These are phyloP conservation scores for Mycena alexandri DNA, from an alignment of 768 basidiomycete species.

Conservation along the genomic window DNA sequence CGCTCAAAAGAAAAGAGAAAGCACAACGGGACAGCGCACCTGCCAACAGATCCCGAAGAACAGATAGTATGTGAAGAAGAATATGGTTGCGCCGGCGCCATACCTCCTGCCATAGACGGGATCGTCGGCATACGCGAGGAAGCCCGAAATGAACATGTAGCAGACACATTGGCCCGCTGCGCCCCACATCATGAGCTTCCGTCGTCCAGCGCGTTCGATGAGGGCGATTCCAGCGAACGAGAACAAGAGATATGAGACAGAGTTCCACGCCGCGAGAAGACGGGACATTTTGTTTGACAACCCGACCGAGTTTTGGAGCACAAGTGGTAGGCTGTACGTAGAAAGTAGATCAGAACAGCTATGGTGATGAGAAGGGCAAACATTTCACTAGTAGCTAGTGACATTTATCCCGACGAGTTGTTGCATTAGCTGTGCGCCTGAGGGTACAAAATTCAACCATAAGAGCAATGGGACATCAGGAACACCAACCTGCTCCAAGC, in stretches of 20 bases:
- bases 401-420: conserved; percentile 66
- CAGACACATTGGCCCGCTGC: conserved; percentile 64
- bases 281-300: conserved; percentile 63
- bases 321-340: conserved; percentile 55
- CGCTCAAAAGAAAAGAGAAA: neutral
- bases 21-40: conserved; percentile 46
- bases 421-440: conserved; percentile 67
- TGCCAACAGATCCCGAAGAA: conserved; percentile 69
- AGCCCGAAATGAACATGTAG: conserved; percentile 58
- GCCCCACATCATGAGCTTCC: conserved; percentile 67
- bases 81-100: conserved; percentile 59
- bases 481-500: conserved; percentile 55
- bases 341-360: neutral
- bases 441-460: neutral
- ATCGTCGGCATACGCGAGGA: conserved; percentile 54
- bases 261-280: conserved; percentile 65
- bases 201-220: conserved; percentile 62
- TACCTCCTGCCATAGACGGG: conserved; percentile 49
- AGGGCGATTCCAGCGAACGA: conserved; percentile 60
- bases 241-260: conserved; percentile 62
- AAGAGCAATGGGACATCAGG: neutral
- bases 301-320: conserved; percentile 64
- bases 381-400: conserved; percentile 62
- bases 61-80: conserved; percentile 65
- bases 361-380: neutral